Evolutionary conservation across 345 rosid species (phyloP).

Genomic region (Noccaea caerulescens): DNA sequence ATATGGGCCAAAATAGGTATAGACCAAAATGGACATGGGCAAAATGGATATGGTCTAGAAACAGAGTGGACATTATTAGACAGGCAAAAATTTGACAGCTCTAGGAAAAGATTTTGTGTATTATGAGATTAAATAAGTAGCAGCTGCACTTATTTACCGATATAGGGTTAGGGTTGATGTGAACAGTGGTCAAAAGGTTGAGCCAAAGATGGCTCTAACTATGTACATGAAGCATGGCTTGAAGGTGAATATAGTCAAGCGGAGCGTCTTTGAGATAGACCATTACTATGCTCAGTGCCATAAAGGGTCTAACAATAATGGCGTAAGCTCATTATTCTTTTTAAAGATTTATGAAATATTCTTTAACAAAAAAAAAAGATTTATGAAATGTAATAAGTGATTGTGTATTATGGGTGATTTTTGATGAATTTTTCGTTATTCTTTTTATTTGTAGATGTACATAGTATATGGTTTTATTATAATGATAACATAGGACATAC

Average conservation of each 20-base stretch:
- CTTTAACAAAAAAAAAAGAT: too few relatives aligned
- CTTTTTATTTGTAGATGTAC: not conserved
- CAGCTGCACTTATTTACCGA: slow-evolving; percentile 65
- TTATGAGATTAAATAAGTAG: slow-evolving; percentile 77
- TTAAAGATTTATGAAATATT: not conserved
- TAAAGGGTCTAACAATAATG: not conserved
- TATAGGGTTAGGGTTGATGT: slow-evolving; percentile 55
- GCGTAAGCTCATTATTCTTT: not conserved
- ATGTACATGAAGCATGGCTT: slow-evolving; percentile 77
- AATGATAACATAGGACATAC: not conserved
- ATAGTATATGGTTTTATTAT: slow-evolving; percentile 1
- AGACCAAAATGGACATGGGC: too few relatives aligned
- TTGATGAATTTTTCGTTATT: not conserved
- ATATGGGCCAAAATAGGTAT: too few relatives aligned
- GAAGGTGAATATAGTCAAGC: slow-evolving; percentile 30
- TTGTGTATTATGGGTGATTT: slow-evolving; percentile 20
- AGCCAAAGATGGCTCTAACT: slow-evolving; percentile 71
- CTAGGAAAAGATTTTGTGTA: slow-evolving; percentile 86
- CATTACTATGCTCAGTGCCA: not conserved
- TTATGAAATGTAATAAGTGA: slow-evolving; percentile 1
- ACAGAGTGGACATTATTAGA: too few relatives aligned
- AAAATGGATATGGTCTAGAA: too few relatives aligned
- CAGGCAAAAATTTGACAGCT: too few relatives aligned
- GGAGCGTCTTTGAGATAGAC: slow-evolving; percentile 21
- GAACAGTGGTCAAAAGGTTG: slow-evolving; percentile 48